Evolutionary conservation across 2,329 filamentous ascomycete species (phyloP).

Genomic region (Polychaeton citri): DNA sequence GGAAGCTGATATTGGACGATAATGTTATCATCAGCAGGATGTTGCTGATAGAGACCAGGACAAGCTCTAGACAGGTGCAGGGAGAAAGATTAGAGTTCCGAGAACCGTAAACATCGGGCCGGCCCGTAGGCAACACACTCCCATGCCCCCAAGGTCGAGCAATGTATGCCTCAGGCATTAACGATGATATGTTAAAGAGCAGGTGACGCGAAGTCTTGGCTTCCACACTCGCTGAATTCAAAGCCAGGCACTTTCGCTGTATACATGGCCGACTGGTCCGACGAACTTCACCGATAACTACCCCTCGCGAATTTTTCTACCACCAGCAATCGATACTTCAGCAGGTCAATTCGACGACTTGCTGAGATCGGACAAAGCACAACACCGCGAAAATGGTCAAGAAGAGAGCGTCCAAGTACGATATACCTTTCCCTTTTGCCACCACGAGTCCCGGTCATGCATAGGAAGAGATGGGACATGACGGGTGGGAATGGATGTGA

Average conservation of each 20-base stretch:
- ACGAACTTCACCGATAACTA: background rate
- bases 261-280: no score
- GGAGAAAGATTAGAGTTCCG: background rate
- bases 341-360: slow-evolving; percentile 9
- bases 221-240: slow-evolving; percentile 1
- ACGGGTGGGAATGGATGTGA: no score
- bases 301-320: background rate
- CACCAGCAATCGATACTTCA: slow-evolving; percentile 9
- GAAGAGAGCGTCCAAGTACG: slow-evolving; percentile 63
- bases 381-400: slow-evolving; percentile 56
- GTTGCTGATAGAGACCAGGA: slow-evolving; percentile 6
- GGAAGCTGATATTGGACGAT: no score
- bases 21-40: no score
- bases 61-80: background rate
- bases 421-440: slow-evolving; percentile 12
- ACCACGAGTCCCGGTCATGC: background rate
- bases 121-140: background rate
- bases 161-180: background rate
- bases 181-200: background rate
- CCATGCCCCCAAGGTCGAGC: background rate
- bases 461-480: no score
- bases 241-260: background rate
- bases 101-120: background rate
- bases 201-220: slow-evolving; percentile 1
- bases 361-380: slow-evolving; percentile 15